phyloP scores from a whole-genome alignment of 2,329 filamentous ascomycete species.

The Sphaerostilbella broomeana region DNA sequence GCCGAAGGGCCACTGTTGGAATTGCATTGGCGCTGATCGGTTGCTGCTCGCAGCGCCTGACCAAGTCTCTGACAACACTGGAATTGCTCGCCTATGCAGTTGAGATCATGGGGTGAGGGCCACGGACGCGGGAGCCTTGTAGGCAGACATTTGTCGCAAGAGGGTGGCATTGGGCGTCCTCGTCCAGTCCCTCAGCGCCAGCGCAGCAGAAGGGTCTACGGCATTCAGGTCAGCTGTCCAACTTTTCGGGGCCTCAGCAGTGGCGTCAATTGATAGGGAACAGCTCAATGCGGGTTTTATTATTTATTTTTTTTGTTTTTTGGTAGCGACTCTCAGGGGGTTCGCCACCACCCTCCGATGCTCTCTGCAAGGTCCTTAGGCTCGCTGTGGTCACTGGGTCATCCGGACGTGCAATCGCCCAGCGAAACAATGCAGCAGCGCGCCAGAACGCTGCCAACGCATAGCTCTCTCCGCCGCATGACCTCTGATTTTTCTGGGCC shows the following conservation, averaged over 20 bases:
- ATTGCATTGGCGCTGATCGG: conserved; percentile 5
- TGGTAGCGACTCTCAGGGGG: conserved; percentile 6
- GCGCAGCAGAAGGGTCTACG: conserved; percentile 14
- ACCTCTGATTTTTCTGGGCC: conserved; percentile 12
- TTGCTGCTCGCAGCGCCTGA: conserved; percentile 13
- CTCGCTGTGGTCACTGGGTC: conserved; percentile 13
- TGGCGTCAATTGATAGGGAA: conserved; percentile 7
- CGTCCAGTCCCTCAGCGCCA: conserved; percentile 15
- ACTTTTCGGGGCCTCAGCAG: conserved; percentile 1
- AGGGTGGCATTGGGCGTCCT: conserved; percentile 13
- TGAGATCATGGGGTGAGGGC: conserved; percentile 9
- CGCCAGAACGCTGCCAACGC: conserved; percentile 12
- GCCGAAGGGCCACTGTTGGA: no score
- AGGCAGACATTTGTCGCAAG: conserved; percentile 6
- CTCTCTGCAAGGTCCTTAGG: conserved; percentile 12
- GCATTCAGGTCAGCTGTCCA: conserved; percentile 14
- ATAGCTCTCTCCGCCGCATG: conserved; percentile 15
- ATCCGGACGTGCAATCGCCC: conserved; percentile 13
- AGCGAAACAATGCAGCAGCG: conserved; percentile 9
- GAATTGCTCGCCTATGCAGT: conserved; percentile 8
- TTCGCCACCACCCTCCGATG: conserved; percentile 8
- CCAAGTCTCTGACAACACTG: conserved; percentile 8
- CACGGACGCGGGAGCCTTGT: conserved; percentile 9
- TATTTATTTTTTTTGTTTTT: no score
- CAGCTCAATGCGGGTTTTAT: not conserved